These are phyloP conservation scores for Artemisia annua DNA, from an alignment of 129 eudicot genomes.

Conservation along the genomic window DNA sequence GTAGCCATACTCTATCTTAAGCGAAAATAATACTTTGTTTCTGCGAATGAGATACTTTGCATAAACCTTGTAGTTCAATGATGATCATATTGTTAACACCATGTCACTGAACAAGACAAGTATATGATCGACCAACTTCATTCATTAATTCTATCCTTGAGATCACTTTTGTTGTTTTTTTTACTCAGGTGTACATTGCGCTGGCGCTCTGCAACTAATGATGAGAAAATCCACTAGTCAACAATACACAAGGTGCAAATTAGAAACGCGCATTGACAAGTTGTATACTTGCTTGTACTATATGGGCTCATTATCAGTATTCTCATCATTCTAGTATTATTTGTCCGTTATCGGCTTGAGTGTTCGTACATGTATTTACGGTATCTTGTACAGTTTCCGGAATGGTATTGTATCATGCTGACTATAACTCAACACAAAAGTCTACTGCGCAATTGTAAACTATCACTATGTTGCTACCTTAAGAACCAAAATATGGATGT, in stretches of 20 bases:
- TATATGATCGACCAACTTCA: too few relatives aligned
- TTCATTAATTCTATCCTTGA: too few relatives aligned
- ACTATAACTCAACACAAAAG: not conserved
- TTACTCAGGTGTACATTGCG: too few relatives aligned
- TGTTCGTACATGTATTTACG: not conserved
- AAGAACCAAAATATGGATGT: not conserved
- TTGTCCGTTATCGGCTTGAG: slow-evolving; percentile 13
- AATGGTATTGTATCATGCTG: not conserved
- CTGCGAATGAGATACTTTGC: too few relatives aligned
- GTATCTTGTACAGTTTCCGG: not conserved
- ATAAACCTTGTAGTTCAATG: too few relatives aligned
- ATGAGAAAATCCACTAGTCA: slow-evolving; percentile 17
- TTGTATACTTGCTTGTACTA: slow-evolving; percentile 26
- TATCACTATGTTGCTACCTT: not conserved
- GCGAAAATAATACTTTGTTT: too few relatives aligned
- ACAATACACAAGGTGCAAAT: slow-evolving; percentile 8
- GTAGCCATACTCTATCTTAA: too few relatives aligned
- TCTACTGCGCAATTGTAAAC: not conserved
- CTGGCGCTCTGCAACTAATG: not conserved
- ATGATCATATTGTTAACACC: too few relatives aligned
- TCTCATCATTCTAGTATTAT: slow-evolving; percentile 24
- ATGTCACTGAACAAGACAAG: too few relatives aligned
- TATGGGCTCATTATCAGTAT: slow-evolving; percentile 32
- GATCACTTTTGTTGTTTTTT: too few relatives aligned
- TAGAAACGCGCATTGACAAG: slow-evolving; percentile 37